These are phyloP conservation scores for Cucurbita pepo DNA, from an alignment of 306 rosid genomes.

Conservation along the genomic window DNA sequence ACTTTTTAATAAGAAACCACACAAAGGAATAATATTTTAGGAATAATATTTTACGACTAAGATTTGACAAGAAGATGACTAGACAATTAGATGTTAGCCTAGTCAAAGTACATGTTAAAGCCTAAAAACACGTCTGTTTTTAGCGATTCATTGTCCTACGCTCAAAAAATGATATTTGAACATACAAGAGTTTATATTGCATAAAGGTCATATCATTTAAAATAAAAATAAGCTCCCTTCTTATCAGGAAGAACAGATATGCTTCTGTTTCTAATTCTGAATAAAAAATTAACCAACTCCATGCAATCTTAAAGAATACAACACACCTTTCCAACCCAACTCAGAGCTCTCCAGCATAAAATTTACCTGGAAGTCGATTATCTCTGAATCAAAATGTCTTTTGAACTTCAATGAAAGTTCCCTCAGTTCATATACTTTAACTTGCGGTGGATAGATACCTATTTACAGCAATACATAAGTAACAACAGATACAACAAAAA, in stretches of 20 bases:
- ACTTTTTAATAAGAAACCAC: background rate
- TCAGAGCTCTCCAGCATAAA: background rate
- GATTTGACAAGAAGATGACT: background rate
- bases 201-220: background rate
- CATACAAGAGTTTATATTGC: background rate
- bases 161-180: background rate
- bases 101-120: background rate
- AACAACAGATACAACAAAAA: background rate
- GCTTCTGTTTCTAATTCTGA: background rate
- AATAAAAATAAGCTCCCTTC: background rate
- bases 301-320: background rate
- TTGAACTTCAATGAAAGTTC: constrained; percentile 78
- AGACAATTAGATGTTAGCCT: background rate
- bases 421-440: constrained; percentile 71
- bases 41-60: background rate
- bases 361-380: constrained; percentile 75
- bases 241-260: background rate
- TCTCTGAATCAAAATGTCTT: constrained; percentile 85
- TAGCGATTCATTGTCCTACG: background rate
- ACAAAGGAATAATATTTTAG: background rate
- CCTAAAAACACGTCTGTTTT: background rate
- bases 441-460: constrained; percentile 95
- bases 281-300: background rate
- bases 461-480: constrained; percentile 8
- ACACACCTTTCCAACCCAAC: background rate